Evolutionary conservation across 805 yeast genomes (phyloP).

Genomic region (Isabelozyma gotoi): DNA sequence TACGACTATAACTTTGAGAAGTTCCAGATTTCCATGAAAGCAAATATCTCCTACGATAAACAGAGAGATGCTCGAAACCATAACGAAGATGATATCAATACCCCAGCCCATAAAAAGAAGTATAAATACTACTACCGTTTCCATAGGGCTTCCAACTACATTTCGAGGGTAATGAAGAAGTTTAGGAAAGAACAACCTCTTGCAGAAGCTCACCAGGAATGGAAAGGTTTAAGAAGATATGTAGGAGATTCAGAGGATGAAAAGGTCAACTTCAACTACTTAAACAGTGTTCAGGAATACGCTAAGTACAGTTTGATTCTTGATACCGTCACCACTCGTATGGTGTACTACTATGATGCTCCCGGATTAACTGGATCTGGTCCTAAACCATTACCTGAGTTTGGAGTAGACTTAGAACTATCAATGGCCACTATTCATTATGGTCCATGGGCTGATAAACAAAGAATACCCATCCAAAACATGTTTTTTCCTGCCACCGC

Average conservation of each 20-base stretch:
- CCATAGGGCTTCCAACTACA: constrained; percentile 13
- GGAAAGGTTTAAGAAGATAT: constrained; percentile 82
- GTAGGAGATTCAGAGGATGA: constrained; percentile 36
- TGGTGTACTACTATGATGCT: constrained; percentile 66
- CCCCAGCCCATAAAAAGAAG: constrained; percentile 10
- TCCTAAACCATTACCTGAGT: constrained; percentile 21
- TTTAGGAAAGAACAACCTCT: constrained; percentile 3
- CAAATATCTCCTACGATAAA: constrained; percentile 63
- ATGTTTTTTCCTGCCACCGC: constrained; percentile 68
- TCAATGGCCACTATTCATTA: constrained; percentile 68
- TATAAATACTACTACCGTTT: constrained; percentile 24
- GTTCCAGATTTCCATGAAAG: constrained; percentile 61
- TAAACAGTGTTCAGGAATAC: constrained; percentile 61
- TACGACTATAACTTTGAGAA: constrained; percentile 46
- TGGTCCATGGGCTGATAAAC: constrained; percentile 97
- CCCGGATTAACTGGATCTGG: constrained; percentile 31
- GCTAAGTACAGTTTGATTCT: constrained; percentile 74
- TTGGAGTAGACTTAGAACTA: constrained; percentile 59
- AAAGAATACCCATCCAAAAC: constrained; percentile 62
- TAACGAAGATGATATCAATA: neutral
- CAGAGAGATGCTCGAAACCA: constrained; percentile 4
- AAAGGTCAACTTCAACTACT: constrained; percentile 21
- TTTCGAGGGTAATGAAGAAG: constrained; percentile 6
- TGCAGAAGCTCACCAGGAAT: constrained; percentile 26
- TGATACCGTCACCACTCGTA: constrained; percentile 54